These are phyloP conservation scores for Polyrhizophydium stewartii DNA, from an alignment of 371 early-diverging fungal species.

Conservation along the genomic window DNA sequence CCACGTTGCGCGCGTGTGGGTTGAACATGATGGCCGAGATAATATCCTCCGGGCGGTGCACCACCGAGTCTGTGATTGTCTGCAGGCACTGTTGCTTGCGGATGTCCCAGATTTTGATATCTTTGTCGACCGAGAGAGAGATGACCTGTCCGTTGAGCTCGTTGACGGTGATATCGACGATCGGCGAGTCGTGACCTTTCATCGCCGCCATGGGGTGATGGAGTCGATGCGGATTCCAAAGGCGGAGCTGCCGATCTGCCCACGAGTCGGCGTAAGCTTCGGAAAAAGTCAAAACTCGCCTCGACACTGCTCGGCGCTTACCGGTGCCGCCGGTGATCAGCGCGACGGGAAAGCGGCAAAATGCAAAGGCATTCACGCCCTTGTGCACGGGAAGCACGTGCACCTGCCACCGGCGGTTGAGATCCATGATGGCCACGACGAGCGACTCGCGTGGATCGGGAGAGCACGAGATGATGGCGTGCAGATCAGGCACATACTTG, in stretches of 20 bases:
- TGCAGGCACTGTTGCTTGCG: constrained; percentile 42
- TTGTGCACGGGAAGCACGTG: constrained; percentile 30
- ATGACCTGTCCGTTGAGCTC: constrained; percentile 36
- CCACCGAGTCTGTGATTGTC: constrained; percentile 12
- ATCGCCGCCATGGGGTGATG: constrained; percentile 36
- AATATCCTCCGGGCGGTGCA: constrained; percentile 23
- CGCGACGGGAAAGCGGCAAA: constrained; percentile 36
- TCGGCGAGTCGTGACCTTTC: constrained; percentile 42
- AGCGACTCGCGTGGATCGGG: constrained; percentile 40
- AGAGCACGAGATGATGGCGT: constrained; percentile 35
- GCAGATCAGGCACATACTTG: constrained; percentile 37
- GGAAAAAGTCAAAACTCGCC: too few species aligned
- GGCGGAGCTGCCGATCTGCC: constrained; percentile 34
- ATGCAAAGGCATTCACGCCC: constrained; percentile 43
- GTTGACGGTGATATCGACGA: constrained; percentile 35
- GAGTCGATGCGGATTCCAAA: constrained; percentile 46
- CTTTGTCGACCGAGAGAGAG: constrained; percentile 38
- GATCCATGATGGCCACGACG: constrained; percentile 32
- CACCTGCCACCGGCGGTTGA: constrained; percentile 34
- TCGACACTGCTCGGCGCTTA: too few species aligned
- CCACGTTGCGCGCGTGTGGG: constrained; percentile 7
- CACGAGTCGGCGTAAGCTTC: too few species aligned
- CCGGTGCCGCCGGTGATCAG: constrained; percentile 48
- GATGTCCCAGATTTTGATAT: constrained; percentile 44
- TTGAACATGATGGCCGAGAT: constrained; percentile 29